Evolutionary conservation across 164 flowering plant genomes (phyloP), one percentile per base, ranked within the genome.

Genomic region (Hamamelis virginiana): DNA sequence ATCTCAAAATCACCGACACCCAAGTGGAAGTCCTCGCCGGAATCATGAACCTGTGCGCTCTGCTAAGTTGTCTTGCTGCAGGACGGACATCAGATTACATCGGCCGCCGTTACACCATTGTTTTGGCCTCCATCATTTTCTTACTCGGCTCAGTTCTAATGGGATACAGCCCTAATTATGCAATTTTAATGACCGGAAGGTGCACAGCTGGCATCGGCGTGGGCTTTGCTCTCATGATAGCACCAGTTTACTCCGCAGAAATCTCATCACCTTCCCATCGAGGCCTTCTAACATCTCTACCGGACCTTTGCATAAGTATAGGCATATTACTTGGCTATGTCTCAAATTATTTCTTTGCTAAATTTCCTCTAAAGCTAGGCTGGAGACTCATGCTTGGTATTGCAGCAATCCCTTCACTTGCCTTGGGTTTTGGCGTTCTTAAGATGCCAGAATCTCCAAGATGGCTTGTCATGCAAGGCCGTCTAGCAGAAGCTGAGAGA

Each of bases 381-480:
- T 87, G 92, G 92, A 55, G 90, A 26, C 0, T 88, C 27, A 88
- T 88, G 90, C 84, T 88, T 13, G 89, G 89, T 4, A 11, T 84
- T 1, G 88, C 84, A 3, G 82, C 81, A 0, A 45, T 81, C 13
- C 92, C 92, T 2, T 82, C 86, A 0, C 57, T 86, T 6, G 45
- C 22, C 21, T 47, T 87, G 26, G 79, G 77, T 1, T 19, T 83
- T 21, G 82, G 82, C 0, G 58, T 85, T 14, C 61, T 86, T 0
- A 70, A 62, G 14, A 80, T 87, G 88, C 91, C 91, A 0, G 91
- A 87, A 68, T 87, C 89, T 0, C 91, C 91, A 5, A 33, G 89
- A 41, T 87, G 91, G 91, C 62, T 87, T 1, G 72, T 81, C 4
- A 70, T 82, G 80, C 78, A 80, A 44, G 89, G 89, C 63, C 83